Evolutionary conservation across 129 eudicot species (phyloP), one percentile per base, ranked within the genome.

Genomic region (Flaveria sonorensis): DNA sequence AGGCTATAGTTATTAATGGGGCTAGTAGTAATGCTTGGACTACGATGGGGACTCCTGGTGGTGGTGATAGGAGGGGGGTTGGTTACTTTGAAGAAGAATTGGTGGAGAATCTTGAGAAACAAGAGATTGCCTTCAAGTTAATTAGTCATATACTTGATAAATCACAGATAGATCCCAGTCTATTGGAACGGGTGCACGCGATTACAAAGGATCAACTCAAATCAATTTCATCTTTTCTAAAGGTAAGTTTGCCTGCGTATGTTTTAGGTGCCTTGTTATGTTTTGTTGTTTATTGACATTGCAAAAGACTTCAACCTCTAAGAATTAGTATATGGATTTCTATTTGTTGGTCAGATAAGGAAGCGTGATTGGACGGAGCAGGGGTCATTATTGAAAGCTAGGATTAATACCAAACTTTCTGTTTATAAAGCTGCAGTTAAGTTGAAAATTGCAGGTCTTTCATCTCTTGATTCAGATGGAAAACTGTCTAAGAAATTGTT

Each of bases 321-420:
- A 40, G 20, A 36, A 80, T 30, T 43, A 70, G 50, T 68, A 39
- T 74, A 15, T 84, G 73, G 59, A 71, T 82, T 45, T 56, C 74
- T 65, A 77, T 78, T 42, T 82, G 83, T 74, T 80, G 52, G 69
- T 81, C 97, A 94, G 97, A 83, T 89, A 83, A 88, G 94, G 85
- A 95, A 91, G 95, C 87, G 96, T 43, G 96, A 89, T 39, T 95
- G 97, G 97, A 75, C 89, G 2, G 97, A 87, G 79, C 94, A 89
- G 50, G 96, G 97, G 23, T 89, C 92, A 18, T 78, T 46, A 52
- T 81, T 95, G 69, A 91, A 89, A 85, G 84, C 83, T 51, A 88
- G 92, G 81, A 86, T 95, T 65, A 91, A 88, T 45, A 81, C 84
- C 53, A 89, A 95, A 74, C 92, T 91, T 39, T 85, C 99, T 60